Evolutionary conservation across 176 grass and related monocot species (phyloP).

Genomic region (Phoenix dactylifera): DNA sequence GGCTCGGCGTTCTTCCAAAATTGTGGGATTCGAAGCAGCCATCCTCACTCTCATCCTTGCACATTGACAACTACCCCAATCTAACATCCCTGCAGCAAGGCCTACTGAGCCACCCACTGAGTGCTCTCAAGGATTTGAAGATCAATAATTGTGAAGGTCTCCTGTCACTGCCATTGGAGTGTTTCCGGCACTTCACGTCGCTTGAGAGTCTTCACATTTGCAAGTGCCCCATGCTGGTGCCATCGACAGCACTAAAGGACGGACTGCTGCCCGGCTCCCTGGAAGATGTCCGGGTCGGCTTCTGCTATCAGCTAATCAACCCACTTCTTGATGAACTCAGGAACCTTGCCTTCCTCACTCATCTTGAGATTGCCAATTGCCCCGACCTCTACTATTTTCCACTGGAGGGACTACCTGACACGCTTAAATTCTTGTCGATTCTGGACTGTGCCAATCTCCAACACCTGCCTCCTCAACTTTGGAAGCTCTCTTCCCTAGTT

Average conservation of each 20-base stretch:
- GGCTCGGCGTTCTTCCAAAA: conserved; percentile 17
- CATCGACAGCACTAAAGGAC: conserved; percentile 36
- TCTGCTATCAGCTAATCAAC: conserved; percentile 43
- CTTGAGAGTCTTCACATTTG: conserved; percentile 52
- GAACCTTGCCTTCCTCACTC: conserved; percentile 30
- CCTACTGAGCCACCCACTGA: conserved; percentile 25
- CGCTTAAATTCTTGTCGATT: conserved; percentile 44
- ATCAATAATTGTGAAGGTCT: conserved; percentile 50
- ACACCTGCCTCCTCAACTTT: conserved; percentile 31
- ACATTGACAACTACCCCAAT: conserved; percentile 21
- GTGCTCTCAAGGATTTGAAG: conserved; percentile 40
- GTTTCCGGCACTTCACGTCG: conserved; percentile 44
- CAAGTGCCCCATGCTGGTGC: conserved; percentile 43
- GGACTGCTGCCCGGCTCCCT: conserved; percentile 52
- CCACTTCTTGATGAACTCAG: conserved; percentile 39
- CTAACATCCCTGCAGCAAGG: conserved; percentile 46
- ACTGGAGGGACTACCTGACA: conserved; percentile 31
- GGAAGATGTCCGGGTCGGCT: conserved; percentile 44
- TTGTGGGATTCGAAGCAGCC: conserved; percentile 25
- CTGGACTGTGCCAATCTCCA: conserved; percentile 48
- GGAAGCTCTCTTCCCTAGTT: conserved; percentile 38
- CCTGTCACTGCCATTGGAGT: conserved; percentile 42
- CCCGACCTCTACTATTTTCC: conserved; percentile 46
- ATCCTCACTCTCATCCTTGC: conserved; percentile 33
- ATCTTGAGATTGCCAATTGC: conserved; percentile 49